phyloP scores from a whole-genome alignment of 2,329 filamentous ascomycete species.

The Fusarium drepaniforme region DNA sequence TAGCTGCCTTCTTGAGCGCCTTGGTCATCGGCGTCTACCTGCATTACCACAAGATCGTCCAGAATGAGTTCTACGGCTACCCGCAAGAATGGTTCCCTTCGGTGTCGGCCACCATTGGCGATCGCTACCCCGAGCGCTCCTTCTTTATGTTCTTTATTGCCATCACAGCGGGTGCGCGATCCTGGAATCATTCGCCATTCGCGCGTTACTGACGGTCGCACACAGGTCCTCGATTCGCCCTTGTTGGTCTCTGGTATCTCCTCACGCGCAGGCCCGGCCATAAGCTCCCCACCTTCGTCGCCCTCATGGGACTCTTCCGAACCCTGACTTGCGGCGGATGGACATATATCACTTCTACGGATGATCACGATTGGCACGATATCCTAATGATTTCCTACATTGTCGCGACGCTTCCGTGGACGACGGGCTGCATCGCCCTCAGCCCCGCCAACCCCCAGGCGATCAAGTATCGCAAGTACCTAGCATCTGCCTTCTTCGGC shows the following conservation, averaged over 20 bases:
- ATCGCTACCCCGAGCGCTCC: constrained; percentile 95
- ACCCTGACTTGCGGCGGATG: constrained; percentile 96
- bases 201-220: constrained; percentile 49
- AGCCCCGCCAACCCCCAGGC: constrained; percentile 87
- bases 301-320: constrained; percentile 83
- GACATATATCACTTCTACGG: constrained; percentile 98
- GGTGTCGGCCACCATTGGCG: constrained; percentile 96
- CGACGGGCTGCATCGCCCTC: constrained; percentile 86
- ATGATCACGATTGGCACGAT: constrained; percentile 98
- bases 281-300: constrained; percentile 84
- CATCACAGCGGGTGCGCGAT: constrained; percentile 81
- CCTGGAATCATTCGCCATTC: not conserved
- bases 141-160: constrained; percentile 99
- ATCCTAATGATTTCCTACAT: constrained; percentile 99
- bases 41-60: constrained; percentile 96
- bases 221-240: constrained; percentile 86
- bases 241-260: constrained; percentile 93
- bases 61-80: constrained; percentile 96
- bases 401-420: constrained; percentile 95
- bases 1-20: constrained; percentile 88
- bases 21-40: constrained; percentile 83
- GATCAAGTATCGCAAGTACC: constrained; percentile 88
- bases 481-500: constrained; percentile 88
- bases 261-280: constrained; percentile 82
- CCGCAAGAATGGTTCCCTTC: constrained; percentile 97